phyloP scores from a whole-genome alignment of 441 rosid genomes.

The Syzygium malaccense region DNA sequence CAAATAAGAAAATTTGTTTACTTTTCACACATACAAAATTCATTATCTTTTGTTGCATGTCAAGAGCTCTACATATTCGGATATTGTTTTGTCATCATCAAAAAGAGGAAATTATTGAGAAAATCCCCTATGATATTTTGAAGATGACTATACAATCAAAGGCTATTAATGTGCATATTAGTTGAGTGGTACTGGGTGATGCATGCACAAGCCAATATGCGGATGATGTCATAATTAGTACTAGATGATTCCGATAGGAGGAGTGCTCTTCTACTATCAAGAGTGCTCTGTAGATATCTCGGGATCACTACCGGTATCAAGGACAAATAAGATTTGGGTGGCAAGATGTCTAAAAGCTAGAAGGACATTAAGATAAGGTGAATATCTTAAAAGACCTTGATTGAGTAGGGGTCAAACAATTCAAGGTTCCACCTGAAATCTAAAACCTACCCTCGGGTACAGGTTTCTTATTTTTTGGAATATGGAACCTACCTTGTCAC shows the following conservation, averaged over 20 bases:
- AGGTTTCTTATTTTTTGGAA: too few species aligned
- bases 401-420: background rate
- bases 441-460: too few species aligned
- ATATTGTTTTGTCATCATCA: too few species aligned
- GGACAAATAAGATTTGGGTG: too few species aligned
- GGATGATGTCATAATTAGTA: background rate
- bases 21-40: background rate
- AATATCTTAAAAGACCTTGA: too few species aligned
- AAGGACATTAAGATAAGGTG: background rate
- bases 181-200: background rate
- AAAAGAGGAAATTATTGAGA: background rate
- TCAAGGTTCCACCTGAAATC: too few species aligned
- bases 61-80: background rate
- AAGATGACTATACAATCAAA: background rate
- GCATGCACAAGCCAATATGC: background rate
- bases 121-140: background rate
- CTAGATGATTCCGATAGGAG: background rate
- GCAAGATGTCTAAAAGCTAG: background rate
- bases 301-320: background rate
- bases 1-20: background rate
- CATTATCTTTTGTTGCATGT: too few species aligned
- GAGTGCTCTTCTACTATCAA: too few species aligned
- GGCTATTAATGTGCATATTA: background rate
- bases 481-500: too few species aligned
- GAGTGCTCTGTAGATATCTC: too few species aligned